phyloP scores from a whole-genome alignment of 1,284 basidiomycete genomes.

The Abortiporus biennis region DNA sequence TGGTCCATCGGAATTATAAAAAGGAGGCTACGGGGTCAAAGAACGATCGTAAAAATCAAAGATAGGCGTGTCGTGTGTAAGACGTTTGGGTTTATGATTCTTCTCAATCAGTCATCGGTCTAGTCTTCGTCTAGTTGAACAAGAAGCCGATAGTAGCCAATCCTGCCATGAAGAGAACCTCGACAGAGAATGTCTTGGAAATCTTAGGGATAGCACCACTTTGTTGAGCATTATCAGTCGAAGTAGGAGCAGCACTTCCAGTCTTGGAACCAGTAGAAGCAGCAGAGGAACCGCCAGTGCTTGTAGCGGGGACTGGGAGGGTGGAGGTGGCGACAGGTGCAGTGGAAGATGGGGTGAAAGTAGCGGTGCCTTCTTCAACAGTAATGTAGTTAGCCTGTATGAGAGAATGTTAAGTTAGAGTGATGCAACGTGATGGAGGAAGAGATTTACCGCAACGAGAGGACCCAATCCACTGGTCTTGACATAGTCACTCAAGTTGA shows the following conservation, averaged over 20 bases:
- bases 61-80: background rate
- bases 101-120: background rate
- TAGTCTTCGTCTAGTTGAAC: background rate
- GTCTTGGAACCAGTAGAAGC: slow-evolving; percentile 8
- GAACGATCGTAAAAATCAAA: background rate
- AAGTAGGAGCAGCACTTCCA: slow-evolving; percentile 6
- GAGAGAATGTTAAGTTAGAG: slow-evolving; percentile 10
- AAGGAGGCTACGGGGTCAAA: background rate
- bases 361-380: slow-evolving; percentile 64
- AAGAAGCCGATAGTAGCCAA: too few species aligned
- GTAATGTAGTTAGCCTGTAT: slow-evolving; percentile 68
- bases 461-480: slow-evolving; percentile 48
- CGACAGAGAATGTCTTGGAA: slow-evolving; percentile 9
- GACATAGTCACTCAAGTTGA: slow-evolving; percentile 48
- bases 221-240: background rate
- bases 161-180: slow-evolving; percentile 5
- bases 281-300: slow-evolving; percentile 15
- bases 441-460: slow-evolving; percentile 54
- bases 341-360: slow-evolving; percentile 47
- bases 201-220: slow-evolving; percentile 4
- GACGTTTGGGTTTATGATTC: background rate
- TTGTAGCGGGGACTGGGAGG: slow-evolving; percentile 31
- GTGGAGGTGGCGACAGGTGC: slow-evolving; percentile 60
- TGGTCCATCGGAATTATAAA: background rate
- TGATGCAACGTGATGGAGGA: too few species aligned